Evolutionary conservation across 495 filamentous ascomycete genomes (phyloP), one percentile per base, ranked within the genome.

Genomic region (Parmelia sp.): DNA sequence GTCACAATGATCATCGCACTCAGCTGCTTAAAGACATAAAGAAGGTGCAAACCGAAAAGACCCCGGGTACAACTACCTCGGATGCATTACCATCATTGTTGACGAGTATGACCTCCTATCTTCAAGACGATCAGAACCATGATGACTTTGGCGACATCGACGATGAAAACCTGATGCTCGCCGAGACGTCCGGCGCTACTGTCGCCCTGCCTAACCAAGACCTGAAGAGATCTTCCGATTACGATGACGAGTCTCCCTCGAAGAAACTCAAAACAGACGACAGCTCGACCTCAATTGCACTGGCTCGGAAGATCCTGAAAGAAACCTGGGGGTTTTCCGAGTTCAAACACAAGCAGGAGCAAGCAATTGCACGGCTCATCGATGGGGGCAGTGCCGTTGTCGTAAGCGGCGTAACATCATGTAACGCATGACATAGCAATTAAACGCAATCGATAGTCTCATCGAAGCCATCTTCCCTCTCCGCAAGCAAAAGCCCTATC

Each of bases 261-360:
- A 65, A 63, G 37, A 63, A 57, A 44, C 11, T 33, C 42, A 66
- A 51, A 21, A 17, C 33, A 37, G 9, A 53, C 2, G 49, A 55
- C 53, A 11, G 27, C 53, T 27, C 51, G 11, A n/a, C 19, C 36
- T 45, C 66, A 17, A 31, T 44, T 10, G 10, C 17, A 17, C 33
- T 70, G 23, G 76, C 73, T 11, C 57, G 61, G 29, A 69, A 60
- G 9, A 72, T 77, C 1, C 71, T 86, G 4, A 74, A 73, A 37
- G 66, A 76, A 12, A 75, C 70, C 0, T 85, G 84, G 70, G 78
- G 77, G 3, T 76, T 79, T 44, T 58, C 74, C 0, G 58, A 66
- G 1, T 86, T 86, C 61, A 76, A 79, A 36, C 73, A 84, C 37
- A 78, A 81, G 64, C 83, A 86, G 62, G 80, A 81, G 35, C 73